These are phyloP conservation scores for Aquilaria agallochum DNA, from an alignment of 441 rosid genomes.

Conservation along the genomic window DNA sequence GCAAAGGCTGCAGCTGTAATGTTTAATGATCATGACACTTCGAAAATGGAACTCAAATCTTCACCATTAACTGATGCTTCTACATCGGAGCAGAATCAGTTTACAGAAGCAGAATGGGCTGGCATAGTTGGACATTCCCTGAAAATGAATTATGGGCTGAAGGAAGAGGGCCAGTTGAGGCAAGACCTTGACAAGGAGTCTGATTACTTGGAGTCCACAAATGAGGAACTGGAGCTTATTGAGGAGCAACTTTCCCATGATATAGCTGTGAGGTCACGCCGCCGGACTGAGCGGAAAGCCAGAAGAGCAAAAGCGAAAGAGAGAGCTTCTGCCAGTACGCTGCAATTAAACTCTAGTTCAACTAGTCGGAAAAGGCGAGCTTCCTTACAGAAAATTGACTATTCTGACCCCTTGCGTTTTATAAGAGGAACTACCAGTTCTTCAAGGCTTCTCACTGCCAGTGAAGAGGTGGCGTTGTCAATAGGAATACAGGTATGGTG, in stretches of 20 bases:
- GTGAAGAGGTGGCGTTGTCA: constrained; percentile 70
- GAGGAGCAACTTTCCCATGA: constrained; percentile 49
- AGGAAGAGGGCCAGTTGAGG: constrained; percentile 23
- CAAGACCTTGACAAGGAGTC: constrained; percentile 31
- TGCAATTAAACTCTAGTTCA: constrained; percentile 49
- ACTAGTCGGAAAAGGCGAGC: constrained; percentile 55
- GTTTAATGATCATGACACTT: constrained; percentile 29
- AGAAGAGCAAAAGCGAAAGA: constrained; percentile 64
- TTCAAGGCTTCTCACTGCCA: constrained; percentile 75
- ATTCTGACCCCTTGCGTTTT: constrained; percentile 75
- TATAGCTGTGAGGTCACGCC: constrained; percentile 69
- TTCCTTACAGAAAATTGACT: constrained; percentile 52
- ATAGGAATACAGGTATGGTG: constrained; percentile 84
- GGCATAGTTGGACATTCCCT: constrained; percentile 44
- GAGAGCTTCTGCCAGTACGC: constrained; percentile 50
- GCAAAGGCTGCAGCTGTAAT: constrained; percentile 74
- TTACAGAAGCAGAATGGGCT: constrained; percentile 58
- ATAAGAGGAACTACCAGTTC: constrained; percentile 63
- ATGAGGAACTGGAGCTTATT: constrained; percentile 48
- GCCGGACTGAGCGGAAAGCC: constrained; percentile 78
- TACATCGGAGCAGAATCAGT: constrained; percentile 41
- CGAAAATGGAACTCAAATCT: constrained; percentile 25
- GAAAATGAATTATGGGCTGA: constrained; percentile 20
- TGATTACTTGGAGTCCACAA: constrained; percentile 43
- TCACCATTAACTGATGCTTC: constrained; percentile 29